Evolutionary conservation across 2,329 filamentous ascomycete species (phyloP).

Genomic region (Neopestalotiopsis clavispora): DNA sequence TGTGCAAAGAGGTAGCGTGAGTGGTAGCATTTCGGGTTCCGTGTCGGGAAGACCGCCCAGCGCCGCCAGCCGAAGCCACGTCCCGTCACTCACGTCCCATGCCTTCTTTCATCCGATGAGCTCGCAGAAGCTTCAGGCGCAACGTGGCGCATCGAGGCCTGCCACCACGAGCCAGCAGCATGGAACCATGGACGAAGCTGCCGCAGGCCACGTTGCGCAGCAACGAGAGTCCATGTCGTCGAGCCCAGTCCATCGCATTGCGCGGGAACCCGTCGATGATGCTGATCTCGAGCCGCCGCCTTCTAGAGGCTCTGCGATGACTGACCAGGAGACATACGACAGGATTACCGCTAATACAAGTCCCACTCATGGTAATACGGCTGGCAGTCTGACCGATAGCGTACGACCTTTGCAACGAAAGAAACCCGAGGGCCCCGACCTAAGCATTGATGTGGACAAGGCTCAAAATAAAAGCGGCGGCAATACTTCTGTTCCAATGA

Average conservation of each 20-base stretch:
- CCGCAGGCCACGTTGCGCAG: slow-evolving; percentile 55
- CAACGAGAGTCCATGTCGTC: slow-evolving; percentile 57
- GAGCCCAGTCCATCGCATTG: slow-evolving; percentile 36
- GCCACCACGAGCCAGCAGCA: slow-evolving; percentile 45
- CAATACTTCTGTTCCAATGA: slow-evolving; percentile 63
- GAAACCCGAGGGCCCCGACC: slow-evolving; percentile 46
- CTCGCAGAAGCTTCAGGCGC: slow-evolving; percentile 90
- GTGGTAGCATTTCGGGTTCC: slow-evolving; percentile 45
- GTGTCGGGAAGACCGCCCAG: slow-evolving; percentile 57
- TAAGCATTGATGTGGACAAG: slow-evolving; percentile 64
- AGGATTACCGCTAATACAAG: slow-evolving; percentile 76
- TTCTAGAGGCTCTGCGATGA: slow-evolving; percentile 82
- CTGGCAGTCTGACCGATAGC: slow-evolving; percentile 75
- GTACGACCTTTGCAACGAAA: slow-evolving; percentile 73
- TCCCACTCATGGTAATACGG: slow-evolving; percentile 64
- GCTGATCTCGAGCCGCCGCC: slow-evolving; percentile 62
- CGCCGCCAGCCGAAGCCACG: slow-evolving; percentile 81
- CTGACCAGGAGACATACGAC: slow-evolving; percentile 74
- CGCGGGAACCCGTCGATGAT: slow-evolving; percentile 43
- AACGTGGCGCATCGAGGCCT: slow-evolving; percentile 67
- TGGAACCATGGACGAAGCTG: slow-evolving; percentile 34
- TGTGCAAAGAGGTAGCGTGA: slow-evolving; percentile 48
- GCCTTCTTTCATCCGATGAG: slow-evolving; percentile 98
- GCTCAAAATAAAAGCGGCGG: slow-evolving; percentile 55
- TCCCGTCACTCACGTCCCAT: slow-evolving; percentile 84